These are phyloP conservation scores for Uncinocarpus reesii DNA, from an alignment of 2,329 filamentous ascomycete species.

Conservation along the genomic window DNA sequence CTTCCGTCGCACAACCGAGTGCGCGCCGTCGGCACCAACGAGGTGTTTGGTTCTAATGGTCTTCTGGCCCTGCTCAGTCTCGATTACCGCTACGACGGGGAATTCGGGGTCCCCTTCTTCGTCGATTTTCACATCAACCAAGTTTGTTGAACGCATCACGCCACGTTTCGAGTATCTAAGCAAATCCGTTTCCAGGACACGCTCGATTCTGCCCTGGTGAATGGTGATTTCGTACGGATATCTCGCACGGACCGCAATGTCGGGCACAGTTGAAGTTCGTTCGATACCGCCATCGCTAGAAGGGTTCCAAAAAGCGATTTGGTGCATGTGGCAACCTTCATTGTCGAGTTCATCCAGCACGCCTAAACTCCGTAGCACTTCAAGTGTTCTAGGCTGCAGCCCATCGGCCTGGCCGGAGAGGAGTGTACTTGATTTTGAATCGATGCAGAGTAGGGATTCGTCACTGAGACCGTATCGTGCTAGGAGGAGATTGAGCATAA, in stretches of 20 bases:
- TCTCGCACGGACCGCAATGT: slow-evolving; percentile 11
- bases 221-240: slow-evolving; percentile 61
- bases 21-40: slow-evolving; percentile 60
- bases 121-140: slow-evolving; percentile 52
- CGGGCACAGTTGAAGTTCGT: slow-evolving; percentile 9
- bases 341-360: slow-evolving; percentile 44
- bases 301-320: slow-evolving; percentile 50
- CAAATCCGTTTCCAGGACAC: slow-evolving; percentile 57
- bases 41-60: slow-evolving; percentile 56
- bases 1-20: slow-evolving; percentile 54
- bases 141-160: slow-evolving; percentile 56
- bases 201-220: slow-evolving; percentile 62
- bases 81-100: slow-evolving; percentile 28
- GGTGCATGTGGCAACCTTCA: slow-evolving; percentile 49
- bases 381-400: slow-evolving; percentile 36
- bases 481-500: slow-evolving; percentile 35
- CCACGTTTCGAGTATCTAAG: slow-evolving; percentile 47
- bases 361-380: slow-evolving; percentile 36
- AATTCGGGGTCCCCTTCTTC: slow-evolving; percentile 36
- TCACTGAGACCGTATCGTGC: slow-evolving; percentile 37
- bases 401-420: slow-evolving; percentile 38
- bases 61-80: slow-evolving; percentile 23
- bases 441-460: slow-evolving; percentile 35
- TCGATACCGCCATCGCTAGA: slow-evolving; percentile 30
- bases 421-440: slow-evolving; percentile 32